Evolutionary conservation across 2,329 filamentous ascomycete genomes (phyloP).

Genomic region (Orbilia quercus): DNA sequence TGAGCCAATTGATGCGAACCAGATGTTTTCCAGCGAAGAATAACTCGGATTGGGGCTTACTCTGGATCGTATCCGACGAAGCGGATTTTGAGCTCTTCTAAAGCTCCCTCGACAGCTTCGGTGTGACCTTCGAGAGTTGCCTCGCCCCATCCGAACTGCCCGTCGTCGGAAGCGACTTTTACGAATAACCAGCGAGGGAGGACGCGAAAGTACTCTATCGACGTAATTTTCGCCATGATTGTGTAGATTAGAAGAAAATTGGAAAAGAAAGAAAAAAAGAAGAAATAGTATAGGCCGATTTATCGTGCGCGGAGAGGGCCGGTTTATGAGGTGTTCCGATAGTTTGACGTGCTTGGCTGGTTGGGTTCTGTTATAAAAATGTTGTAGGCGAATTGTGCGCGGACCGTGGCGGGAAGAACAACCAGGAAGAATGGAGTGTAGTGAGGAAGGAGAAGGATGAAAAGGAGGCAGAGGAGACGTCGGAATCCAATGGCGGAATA

Average conservation of each 20-base stretch:
- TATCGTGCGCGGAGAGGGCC: conserved; percentile 32
- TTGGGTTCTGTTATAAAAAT: conserved; percentile 39
- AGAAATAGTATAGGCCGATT: conserved; percentile 25
- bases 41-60: conserved; percentile 63
- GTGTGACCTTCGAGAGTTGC: conserved; percentile 72
- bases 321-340: conserved; percentile 38
- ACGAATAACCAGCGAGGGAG: conserved; percentile 74
- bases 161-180: conserved; percentile 70
- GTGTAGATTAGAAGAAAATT: conserved; percentile 13
- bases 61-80: conserved; percentile 72
- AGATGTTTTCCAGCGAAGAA: neutral
- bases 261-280: conserved; percentile 21
- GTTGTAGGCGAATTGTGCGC: conserved; percentile 19
- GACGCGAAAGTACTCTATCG: conserved; percentile 72
- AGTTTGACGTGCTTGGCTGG: conserved; percentile 50
- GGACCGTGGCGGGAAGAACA: conserved; percentile 24
- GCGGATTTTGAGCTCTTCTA: conserved; percentile 69
- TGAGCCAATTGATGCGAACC: neutral
- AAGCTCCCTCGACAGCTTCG: conserved; percentile 71
- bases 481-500: conserved; percentile 43
- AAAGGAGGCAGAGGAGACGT: conserved; percentile 8
- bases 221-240: conserved; percentile 70
- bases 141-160: conserved; percentile 71
- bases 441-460: conserved; percentile 28
- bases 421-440: conserved; percentile 21